phyloP scores from a whole-genome alignment of 2,329 filamentous ascomycete species.

The Lasiodiplodia sp. region DNA sequence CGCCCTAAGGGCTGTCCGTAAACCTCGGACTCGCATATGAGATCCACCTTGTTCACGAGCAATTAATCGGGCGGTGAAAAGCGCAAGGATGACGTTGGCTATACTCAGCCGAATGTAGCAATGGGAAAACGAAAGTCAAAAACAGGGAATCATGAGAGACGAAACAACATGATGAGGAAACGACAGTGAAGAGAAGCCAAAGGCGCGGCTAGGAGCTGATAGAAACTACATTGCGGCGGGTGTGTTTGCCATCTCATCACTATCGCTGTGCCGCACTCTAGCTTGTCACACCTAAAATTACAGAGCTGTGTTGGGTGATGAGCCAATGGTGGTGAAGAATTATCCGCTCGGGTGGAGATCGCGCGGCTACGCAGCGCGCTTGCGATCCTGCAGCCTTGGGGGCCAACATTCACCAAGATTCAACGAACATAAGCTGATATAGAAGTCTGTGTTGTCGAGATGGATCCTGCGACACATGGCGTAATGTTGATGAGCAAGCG shows the following conservation, averaged over 20 bases:
- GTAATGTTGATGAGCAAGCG: not conserved
- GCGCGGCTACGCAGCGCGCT: constrained; percentile 12
- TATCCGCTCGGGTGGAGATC: constrained; percentile 9
- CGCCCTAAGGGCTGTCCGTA: not conserved
- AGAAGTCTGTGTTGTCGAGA: not conserved
- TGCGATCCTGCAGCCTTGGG: not conserved
- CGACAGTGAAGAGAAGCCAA: not conserved
- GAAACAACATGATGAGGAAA: not conserved
- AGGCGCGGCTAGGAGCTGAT: not conserved
- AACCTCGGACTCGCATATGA: not conserved
- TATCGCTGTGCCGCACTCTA: constrained; percentile 8
- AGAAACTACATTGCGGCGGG: not conserved
- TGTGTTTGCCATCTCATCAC: constrained; percentile 7
- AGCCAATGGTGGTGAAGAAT: not conserved
- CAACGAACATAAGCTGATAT: too few species aligned
- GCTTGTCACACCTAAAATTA: not conserved
- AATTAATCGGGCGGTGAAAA: not conserved
- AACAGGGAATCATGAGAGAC: not conserved
- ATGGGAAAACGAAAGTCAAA: not conserved
- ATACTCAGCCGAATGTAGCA: not conserved
- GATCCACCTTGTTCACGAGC: not conserved
- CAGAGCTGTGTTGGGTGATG: not conserved
- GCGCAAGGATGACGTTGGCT: not conserved
- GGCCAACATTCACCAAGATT: not conserved
- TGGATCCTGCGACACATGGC: not conserved